These are phyloP conservation scores for Hypoxylon sp. DNA, from an alignment of 2,329 filamentous ascomycete genomes.

Conservation along the genomic window DNA sequence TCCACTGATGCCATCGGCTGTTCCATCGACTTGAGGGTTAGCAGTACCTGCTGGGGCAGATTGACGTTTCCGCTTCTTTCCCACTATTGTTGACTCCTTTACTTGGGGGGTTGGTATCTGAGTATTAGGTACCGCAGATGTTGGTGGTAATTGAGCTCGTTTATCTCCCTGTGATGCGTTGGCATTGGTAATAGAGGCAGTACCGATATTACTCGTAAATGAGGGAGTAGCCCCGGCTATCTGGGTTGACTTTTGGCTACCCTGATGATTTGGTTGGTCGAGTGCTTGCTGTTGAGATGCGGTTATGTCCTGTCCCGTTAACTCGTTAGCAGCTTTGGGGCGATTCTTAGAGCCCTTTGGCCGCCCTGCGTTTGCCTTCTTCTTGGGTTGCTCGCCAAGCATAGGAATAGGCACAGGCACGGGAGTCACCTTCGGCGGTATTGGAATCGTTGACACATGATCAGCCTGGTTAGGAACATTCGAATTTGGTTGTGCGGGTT, in stretches of 20 bases:
- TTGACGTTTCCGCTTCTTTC: constrained; percentile 55
- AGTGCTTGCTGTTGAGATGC: constrained; percentile 34
- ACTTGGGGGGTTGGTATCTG: constrained; percentile 45
- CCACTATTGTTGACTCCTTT: constrained; percentile 54
- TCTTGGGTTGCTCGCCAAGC: constrained; percentile 52
- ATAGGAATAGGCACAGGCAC: constrained; percentile 52
- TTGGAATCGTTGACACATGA: constrained; percentile 34
- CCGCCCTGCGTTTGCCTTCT: constrained; percentile 53
- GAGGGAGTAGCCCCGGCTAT: constrained; percentile 24
- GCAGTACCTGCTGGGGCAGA: constrained; percentile 37
- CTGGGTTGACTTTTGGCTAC: constrained; percentile 32
- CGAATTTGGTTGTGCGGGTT: constrained; percentile 24
- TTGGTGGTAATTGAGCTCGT: constrained; percentile 38
- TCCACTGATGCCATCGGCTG: constrained; percentile 20
- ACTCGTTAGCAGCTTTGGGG: constrained; percentile 44
- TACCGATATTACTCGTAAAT: constrained; percentile 36
- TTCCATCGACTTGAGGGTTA: constrained; percentile 40
- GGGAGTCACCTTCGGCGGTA: constrained; percentile 53
- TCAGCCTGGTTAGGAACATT: constrained; percentile 27
- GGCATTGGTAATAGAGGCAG: constrained; percentile 40
- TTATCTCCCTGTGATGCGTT: constrained; percentile 41
- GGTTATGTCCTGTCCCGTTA: constrained; percentile 29
- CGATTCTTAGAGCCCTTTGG: constrained; percentile 60
- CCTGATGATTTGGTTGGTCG: constrained; percentile 31
- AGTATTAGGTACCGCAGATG: constrained; percentile 26